phyloP scores from a whole-genome alignment of 768 basidiomycete species.

The Suillus fuscotomentosus region DNA sequence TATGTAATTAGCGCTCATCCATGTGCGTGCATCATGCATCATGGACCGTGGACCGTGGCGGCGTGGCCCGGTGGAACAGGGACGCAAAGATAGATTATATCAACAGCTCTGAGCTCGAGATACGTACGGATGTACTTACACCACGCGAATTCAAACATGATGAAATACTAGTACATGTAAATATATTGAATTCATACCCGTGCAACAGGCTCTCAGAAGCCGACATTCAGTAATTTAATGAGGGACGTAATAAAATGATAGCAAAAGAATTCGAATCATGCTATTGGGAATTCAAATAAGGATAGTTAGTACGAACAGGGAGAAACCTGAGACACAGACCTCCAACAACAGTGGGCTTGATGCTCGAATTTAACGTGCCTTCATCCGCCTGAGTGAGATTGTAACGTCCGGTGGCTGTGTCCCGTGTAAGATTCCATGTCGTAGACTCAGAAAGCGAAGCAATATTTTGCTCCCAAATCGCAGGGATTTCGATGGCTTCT shows the following conservation, averaged over 20 bases:
- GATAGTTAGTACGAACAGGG: background rate
- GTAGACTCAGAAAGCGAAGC: background rate
- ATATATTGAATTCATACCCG: background rate
- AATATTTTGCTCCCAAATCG: slow-evolving; percentile 3
- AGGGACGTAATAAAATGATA: background rate
- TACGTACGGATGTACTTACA: background rate
- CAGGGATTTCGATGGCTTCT: background rate
- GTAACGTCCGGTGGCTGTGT: background rate
- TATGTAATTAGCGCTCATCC: background rate
- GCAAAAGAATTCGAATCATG: background rate
- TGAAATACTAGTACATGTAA: background rate
- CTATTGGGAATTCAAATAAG: background rate
- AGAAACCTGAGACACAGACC: background rate
- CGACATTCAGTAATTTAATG: background rate
- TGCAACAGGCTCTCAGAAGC: background rate
- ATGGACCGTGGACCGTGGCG: too few relatives aligned
- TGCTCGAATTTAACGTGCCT: background rate
- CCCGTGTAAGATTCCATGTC: background rate
- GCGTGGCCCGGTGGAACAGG: too few relatives aligned
- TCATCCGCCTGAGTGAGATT: background rate
- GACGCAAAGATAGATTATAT: too few relatives aligned
- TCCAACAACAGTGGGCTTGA: background rate
- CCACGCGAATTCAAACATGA: background rate
- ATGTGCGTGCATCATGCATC: background rate
- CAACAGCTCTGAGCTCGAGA: background rate